Evolutionary conservation across 306 rosid genomes (phyloP).

Genomic region (Medicago lupulina): DNA sequence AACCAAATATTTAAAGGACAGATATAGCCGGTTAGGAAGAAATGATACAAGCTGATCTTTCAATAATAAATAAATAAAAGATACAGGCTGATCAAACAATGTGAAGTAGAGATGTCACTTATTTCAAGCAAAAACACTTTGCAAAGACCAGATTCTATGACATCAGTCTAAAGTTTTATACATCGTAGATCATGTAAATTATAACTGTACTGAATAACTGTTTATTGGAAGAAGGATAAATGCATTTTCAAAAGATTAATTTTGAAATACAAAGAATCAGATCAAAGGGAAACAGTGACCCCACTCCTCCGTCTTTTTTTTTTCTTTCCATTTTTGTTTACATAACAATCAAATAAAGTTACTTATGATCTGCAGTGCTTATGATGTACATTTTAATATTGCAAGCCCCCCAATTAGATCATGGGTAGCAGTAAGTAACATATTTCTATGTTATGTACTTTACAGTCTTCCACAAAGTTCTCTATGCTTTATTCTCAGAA

Average conservation of each 20-base stretch:
- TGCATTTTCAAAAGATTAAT: conserved; percentile 9
- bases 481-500: conserved; percentile 12
- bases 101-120: background rate
- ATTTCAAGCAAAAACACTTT: background rate
- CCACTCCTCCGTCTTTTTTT: no score
- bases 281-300: background rate
- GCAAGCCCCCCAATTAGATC: conserved; percentile 46
- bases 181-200: conserved; percentile 14
- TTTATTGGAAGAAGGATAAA: conserved; percentile 16
- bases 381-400: conserved; percentile 48
- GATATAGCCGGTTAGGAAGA: conserved; percentile 22
- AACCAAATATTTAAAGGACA: background rate
- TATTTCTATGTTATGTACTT: background rate
- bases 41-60: conserved; percentile 8
- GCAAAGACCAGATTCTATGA: background rate
- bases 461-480: conserved; percentile 5
- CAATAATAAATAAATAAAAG: background rate
- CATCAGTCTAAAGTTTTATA: background rate
- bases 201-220: conserved; percentile 4
- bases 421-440: background rate
- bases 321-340: background rate
- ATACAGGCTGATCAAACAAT: conserved; percentile 1
- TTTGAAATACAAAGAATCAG: background rate
- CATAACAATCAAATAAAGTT: background rate
- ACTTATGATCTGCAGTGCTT: conserved; percentile 15